Evolutionary conservation across 192 early-diverging fungal species (phyloP), one percentile per base, ranked within the genome.

Genomic region (Coemansia sp.): DNA sequence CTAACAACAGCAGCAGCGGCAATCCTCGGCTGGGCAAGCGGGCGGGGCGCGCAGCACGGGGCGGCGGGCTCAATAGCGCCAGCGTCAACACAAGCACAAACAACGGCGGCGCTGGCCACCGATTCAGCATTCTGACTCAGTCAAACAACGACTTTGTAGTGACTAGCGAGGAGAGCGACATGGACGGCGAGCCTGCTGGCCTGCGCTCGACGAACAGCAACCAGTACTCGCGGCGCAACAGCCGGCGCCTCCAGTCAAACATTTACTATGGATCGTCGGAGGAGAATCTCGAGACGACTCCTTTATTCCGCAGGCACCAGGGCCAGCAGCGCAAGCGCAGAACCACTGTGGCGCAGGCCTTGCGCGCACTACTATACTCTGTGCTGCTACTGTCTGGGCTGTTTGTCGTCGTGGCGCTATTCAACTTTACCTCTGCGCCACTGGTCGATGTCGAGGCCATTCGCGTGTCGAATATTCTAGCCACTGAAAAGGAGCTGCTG

Each of bases 401-500:
- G 68, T 74, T 82, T 62, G 67, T 70, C 7, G 64, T 77, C 11
- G 68, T 77, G 20, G 62, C 74, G 35, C 61, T 85, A 64, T 81
- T 81, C 60, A 78, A 82, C 73, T 65, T 65, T 63, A 85, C 83
- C 32, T 79, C 80, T 19, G 67, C 68, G 22, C 85, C 85, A 14
- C 69, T 86, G 58, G 60, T 53, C 29, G 80, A 85, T 6, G 83
- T 86, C 20, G 71, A 68, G 37, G 78, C 80, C 17, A 79, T 79
- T 17, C 68, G 67, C 4, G 83, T 90, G 41, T 73, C 82, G 17
- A 76, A 86, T 51, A 86, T 91, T 5, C 62, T 91, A 43, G 87
- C 89, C 8, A 83, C 89, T 5, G 88, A 91, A 27, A 89, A 88
- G 70, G 88, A 89, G 65, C 74, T 91, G 24, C 82, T 91, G 25